A percentile compares a stretch with the other conserved stretches of the same genome.
Conservation (phyloP, 352 stramenopile genomes). For the Elongisporangium prolatum region DNA sequence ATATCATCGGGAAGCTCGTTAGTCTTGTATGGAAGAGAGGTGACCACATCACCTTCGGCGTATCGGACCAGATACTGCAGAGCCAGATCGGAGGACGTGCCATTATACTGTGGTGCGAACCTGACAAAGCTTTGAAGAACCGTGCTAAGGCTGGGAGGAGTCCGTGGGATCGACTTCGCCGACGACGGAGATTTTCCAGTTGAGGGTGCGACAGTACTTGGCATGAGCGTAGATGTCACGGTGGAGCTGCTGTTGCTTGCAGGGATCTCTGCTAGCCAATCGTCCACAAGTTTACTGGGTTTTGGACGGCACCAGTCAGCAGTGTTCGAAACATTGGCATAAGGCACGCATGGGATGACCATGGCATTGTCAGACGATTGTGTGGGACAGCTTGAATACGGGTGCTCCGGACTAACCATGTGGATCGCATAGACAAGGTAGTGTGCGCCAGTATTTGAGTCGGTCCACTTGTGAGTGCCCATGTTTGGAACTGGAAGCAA, state of each 20-base stretch:
- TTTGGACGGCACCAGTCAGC: background rate
- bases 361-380: too few relatives aligned
- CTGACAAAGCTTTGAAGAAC: background rate
- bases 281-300: background rate
- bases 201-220: background rate
- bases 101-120: slow-evolving; percentile 3
- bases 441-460: background rate
- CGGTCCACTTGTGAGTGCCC: background rate
- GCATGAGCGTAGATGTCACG: background rate
- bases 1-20: too few relatives aligned
- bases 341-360: too few relatives aligned
- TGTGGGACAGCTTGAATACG: too few relatives aligned
- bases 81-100: slow-evolving; percentile 12
- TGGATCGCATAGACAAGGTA: too few relatives aligned
- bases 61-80: slow-evolving; percentile 18
- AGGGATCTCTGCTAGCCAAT: background rate
- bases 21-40: too few relatives aligned
- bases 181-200: background rate
- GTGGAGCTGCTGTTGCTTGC: background rate
- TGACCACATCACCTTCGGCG: slow-evolving; percentile 10
- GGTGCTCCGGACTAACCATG: too few relatives aligned
- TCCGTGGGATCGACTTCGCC: too few relatives aligned
- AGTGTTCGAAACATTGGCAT: background rate
- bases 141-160: background rate
- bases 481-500: too few relatives aligned